phyloP scores from a whole-genome alignment of 345 rosid species.

The Acer saccharum region DNA sequence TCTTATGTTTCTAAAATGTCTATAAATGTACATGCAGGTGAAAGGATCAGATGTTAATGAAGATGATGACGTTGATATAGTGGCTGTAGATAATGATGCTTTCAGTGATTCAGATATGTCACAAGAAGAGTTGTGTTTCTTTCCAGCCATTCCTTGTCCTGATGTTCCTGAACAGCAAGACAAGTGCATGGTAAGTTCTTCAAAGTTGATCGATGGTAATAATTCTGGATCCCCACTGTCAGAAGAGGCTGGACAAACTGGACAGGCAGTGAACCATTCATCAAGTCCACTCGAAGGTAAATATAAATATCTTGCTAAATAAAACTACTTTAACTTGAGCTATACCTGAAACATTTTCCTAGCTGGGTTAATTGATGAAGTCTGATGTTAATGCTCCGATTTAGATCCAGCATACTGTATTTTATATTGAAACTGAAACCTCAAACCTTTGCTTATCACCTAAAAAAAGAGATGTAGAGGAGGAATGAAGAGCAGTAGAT shows the following conservation, averaged over 20 bases:
- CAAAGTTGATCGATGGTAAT: conserved; percentile 67
- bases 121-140: conserved; percentile 87
- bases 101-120: conserved; percentile 98
- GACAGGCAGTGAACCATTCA: conserved; percentile 52
- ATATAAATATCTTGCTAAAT: conserved; percentile 30
- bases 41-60: conserved; percentile 79
- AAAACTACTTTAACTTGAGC: background rate
- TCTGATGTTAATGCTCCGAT: background rate
- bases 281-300: conserved; percentile 89
- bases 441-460: background rate
- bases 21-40: conserved; percentile 50
- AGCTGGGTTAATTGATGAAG: background rate
- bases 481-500: background rate
- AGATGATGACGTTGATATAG: conserved; percentile 94
- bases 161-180: conserved; percentile 74
- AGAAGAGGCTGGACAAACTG: conserved; percentile 78
- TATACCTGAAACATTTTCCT: conserved; percentile 9
- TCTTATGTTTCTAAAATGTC: conserved; percentile 23
- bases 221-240: conserved; percentile 81
- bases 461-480: background rate
- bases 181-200: conserved; percentile 55
- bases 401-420: background rate
- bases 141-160: conserved; percentile 90
- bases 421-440: background rate
- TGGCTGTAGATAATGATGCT: conserved; percentile 77